phyloP scores from a whole-genome alignment of 2,329 filamentous ascomycete species.

The Microsporum audouinii region DNA sequence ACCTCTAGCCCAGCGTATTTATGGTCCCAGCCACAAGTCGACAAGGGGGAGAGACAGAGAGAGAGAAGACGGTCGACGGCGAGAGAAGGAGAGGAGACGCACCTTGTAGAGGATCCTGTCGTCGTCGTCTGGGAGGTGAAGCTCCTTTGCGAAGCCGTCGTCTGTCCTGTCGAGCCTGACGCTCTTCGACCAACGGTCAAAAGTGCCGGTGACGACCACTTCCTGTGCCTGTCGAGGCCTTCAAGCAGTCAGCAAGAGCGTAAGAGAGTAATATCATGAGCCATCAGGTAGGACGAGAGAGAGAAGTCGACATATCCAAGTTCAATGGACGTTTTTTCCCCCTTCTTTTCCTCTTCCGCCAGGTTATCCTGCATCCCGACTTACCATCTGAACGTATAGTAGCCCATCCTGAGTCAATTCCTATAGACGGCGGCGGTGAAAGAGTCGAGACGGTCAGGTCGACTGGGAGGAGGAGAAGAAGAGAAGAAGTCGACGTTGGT shows the following conservation, averaged over 20 bases:
- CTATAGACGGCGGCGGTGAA: not conserved
- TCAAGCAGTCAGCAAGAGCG: constrained; percentile 11
- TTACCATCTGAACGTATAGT: constrained; percentile 3
- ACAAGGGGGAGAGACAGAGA: not conserved
- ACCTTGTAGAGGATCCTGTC: constrained; percentile 94
- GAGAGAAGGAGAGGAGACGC: constrained; percentile 14
- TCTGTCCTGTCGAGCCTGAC: constrained; percentile 69
- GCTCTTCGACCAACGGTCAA: constrained; percentile 86
- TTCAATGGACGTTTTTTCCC: not conserved
- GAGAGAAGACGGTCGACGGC: not conserved
- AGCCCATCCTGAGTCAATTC: not conserved
- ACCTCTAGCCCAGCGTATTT: not conserved
- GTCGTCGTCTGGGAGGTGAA: constrained; percentile 53
- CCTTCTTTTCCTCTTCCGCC: not conserved
- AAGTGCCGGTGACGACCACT: constrained; percentile 90
- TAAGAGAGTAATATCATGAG: no score
- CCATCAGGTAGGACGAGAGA: not conserved
- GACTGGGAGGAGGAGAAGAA: not conserved
- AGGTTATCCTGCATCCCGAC: not conserved
- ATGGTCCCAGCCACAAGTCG: not conserved
- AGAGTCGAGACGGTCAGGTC: not conserved
- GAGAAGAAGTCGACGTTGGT: not conserved
- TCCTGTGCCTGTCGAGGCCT: constrained; percentile 77
- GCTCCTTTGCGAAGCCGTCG: constrained; percentile 62
- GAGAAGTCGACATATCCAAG: not conserved